These are phyloP conservation scores for Malassezia restricta DNA, from an alignment of 1,284 basidiomycete species.

Conservation along the genomic window DNA sequence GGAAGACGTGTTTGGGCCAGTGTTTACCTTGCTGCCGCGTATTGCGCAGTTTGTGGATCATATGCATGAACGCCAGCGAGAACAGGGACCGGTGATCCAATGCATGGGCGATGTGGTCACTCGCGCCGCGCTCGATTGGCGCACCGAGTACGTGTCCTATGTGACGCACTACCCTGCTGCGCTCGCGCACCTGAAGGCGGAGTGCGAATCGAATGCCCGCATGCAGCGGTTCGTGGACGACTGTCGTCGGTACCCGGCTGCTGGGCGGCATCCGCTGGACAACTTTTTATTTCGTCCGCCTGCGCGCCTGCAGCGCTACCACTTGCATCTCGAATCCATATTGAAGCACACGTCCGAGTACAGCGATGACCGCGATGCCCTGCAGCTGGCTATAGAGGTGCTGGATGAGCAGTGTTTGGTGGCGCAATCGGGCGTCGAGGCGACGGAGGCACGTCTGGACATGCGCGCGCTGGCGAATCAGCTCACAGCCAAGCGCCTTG, in stretches of 20 bases:
- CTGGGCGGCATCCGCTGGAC: conserved; percentile 69
- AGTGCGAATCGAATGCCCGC: conserved; percentile 66
- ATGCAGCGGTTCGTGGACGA: conserved; percentile 71
- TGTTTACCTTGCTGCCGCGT: conserved; percentile 67
- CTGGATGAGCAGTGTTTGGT: conserved; percentile 41
- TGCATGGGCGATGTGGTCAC: conserved; percentile 82
- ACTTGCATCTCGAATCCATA: conserved; percentile 72
- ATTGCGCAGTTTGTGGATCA: conserved; percentile 70
- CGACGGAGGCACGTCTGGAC: conserved; percentile 35
- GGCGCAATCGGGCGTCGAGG: conserved; percentile 35
- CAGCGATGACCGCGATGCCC: conserved; percentile 27
- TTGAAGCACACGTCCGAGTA: conserved; percentile 47
- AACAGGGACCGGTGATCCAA: conserved; percentile 70
- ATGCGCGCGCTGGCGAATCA: conserved; percentile 34
- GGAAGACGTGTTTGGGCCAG: conserved; percentile 73
- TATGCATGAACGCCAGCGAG: conserved; percentile 73
- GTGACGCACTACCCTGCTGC: conserved; percentile 72
- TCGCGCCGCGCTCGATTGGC: conserved; percentile 74
- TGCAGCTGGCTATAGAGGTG: conserved; percentile 32
- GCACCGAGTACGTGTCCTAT: conserved; percentile 71
- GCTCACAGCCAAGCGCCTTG: conserved; percentile 30
- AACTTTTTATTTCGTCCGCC: conserved; percentile 74
- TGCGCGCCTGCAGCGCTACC: conserved; percentile 80
- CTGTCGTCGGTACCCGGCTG: conserved; percentile 56
- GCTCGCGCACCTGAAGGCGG: conserved; percentile 72